Percentiles rank a stretch among this genome's conserved stretches.
Evolutionary conservation across 495 filamentous ascomycete species (phyloP).

Genomic region (Trichoderma erinaceum): DNA sequence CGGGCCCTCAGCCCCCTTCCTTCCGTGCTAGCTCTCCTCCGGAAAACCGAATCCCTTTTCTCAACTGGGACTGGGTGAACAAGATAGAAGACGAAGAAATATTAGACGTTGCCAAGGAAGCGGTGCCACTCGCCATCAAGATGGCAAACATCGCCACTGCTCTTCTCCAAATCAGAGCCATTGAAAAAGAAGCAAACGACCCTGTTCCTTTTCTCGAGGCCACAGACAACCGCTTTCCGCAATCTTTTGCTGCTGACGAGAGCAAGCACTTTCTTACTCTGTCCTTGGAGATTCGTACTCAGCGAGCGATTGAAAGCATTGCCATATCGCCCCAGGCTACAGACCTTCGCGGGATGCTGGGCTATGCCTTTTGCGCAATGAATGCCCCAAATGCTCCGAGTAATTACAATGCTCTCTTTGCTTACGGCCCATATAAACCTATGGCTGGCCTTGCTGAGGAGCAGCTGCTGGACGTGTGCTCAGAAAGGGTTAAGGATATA

Average conservation of each 20-base stretch:
- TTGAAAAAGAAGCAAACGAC: background rate
- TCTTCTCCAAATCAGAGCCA: background rate
- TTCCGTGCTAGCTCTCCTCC: background rate
- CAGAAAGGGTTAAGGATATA: background rate
- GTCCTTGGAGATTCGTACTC: slow-evolving; percentile 1
- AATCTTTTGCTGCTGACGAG: background rate
- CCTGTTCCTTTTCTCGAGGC: background rate
- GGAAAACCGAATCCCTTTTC: background rate
- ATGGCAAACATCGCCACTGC: slow-evolving; percentile 8
- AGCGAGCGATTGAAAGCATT: slow-evolving; percentile 5
- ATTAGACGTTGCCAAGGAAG: background rate
- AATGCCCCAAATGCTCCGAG: background rate
- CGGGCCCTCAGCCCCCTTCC: background rate
- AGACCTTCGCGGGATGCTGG: background rate
- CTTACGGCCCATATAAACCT: background rate
- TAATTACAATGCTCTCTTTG: background rate
- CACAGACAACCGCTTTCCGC: background rate
- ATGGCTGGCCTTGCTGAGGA: background rate
- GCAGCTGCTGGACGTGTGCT: background rate
- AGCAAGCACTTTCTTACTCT: background rate
- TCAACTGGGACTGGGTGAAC: background rate
- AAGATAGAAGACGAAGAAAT: background rate
- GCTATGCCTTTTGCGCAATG: background rate
- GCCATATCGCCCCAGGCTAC: background rate
- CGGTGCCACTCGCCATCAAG: background rate